A percentile compares a stretch with the other conserved stretches of the same genome.
Evolutionary conservation across 2,329 filamentous ascomycete species (phyloP).

Genomic region (Grosmannia huntii): DNA sequence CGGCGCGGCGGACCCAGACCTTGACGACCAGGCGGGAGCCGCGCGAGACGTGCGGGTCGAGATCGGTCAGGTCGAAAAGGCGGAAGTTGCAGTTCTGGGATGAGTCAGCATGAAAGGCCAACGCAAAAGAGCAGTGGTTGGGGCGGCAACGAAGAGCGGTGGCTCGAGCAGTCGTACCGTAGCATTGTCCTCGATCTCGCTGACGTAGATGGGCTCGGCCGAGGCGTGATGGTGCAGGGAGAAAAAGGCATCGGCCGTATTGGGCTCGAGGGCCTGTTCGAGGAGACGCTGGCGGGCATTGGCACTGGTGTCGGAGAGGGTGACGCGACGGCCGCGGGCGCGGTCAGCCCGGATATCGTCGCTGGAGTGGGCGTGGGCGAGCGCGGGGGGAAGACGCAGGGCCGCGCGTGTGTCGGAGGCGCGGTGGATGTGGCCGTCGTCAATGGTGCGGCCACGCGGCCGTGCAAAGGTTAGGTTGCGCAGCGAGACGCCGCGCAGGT

Average conservation of each 20-base stretch:
- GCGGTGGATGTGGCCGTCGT: constrained; percentile 59
- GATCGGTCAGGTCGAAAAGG: constrained; percentile 62
- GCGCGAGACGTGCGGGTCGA: constrained; percentile 51
- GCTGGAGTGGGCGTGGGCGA: constrained; percentile 44
- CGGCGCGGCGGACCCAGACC: constrained; percentile 56
- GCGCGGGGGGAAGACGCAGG: constrained; percentile 32
- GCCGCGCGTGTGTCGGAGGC: constrained; percentile 52
- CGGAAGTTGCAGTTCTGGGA: constrained; percentile 71
- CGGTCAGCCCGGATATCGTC: constrained; percentile 30
- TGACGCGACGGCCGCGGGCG: constrained; percentile 33
- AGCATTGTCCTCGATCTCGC: constrained; percentile 65
- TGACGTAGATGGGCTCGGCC: constrained; percentile 74
- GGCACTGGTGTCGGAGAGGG: constrained; percentile 28
- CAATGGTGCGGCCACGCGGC: constrained; percentile 48
- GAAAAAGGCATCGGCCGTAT: constrained; percentile 81
- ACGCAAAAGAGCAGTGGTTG: no score
- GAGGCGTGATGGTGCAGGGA: constrained; percentile 59
- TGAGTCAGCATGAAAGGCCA: neutral
- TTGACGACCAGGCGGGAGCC: constrained; percentile 52
- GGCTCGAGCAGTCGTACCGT: constrained; percentile 42
- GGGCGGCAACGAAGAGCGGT: no score
- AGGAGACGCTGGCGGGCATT: constrained; percentile 56
- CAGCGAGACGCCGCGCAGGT: constrained; percentile 75
- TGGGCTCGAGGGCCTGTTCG: constrained; percentile 56
- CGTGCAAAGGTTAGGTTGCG: constrained; percentile 66